Evolutionary conservation across 306 rosid genomes (phyloP), one percentile per base, ranked within the genome.

Genomic region (Vigna radiata): DNA sequence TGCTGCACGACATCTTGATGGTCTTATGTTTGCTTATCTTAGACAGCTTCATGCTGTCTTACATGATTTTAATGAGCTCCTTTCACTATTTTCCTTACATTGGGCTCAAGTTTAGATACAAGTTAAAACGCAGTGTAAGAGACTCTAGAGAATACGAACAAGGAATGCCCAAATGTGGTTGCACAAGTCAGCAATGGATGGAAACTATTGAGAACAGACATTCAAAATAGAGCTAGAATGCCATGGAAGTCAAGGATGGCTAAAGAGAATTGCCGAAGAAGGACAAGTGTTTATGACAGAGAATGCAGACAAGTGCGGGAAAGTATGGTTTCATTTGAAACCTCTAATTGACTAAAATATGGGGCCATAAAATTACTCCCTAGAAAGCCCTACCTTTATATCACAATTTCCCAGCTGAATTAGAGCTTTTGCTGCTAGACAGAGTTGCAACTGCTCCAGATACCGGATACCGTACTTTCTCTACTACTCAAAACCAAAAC

Each of bases 351-450:
- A 62, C 33, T 62, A 29, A 33, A 33, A 36, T 46, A 33, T 14
- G 25, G 18, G 7, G 23, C 7, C 68, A 16, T 11, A 4, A 36
- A 64, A 64, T 17, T n/a, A 4, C 13, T 3, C 48, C 48, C 21
- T 4, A 16, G n/a, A 36, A n/a, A 37, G 3, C 1, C 27, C 27
- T 36, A 1, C 49, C 48, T n/a, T n/a, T 16, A 16, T 7, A 8
- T 31, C 68, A 62, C 68, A 16, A 21, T n/a, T 62, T n/a, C 47
- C n/a, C 5, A 44, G 48, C 69, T 36, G 37, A 63, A 37, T 39
- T 64, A 64, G 50, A 11, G 16, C 2, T 8, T 17, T 64, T n/a
- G 27, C 49, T 17, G 16, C 50, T 48, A 64, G 31, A 17, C 52
- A 9, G 17, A 16, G n/a, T 17, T 65, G 29, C 2, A 9, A 29